Base-by-base conservation (phyloP, 148 eudicot species). In the Nepenthes mirabilis region DNA sequence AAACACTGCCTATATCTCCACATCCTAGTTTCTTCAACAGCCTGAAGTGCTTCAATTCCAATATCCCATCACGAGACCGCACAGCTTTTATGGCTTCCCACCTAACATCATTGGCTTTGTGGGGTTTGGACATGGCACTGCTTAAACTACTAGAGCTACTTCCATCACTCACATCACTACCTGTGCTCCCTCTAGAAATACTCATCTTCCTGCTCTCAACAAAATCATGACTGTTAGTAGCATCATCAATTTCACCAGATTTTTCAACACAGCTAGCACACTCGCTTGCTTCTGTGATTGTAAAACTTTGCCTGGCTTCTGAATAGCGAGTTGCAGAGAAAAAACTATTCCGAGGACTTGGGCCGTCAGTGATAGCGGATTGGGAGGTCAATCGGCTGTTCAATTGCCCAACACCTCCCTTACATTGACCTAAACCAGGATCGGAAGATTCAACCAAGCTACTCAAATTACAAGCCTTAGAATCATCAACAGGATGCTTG, bases 1-100 rank as follows among this genome's bases (percentile, higher is more conserved):
- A 74, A 35, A 91, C 97, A 43, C 75, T 85, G 6, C 97, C 97
- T 33, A 91, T 88, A 68, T 91, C 97, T 57, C 97, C 97, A 68
- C 85, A 64, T 10, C 97, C 97, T 74, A 91, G 60, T 56, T 67
- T 75, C 75, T 69, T 80, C 74, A 85, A 72, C 47, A 83, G 67
- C 72, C 96, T 80, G 60, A 91, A 91, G 64, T 91, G 82, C 6
- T 69, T 83, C 60, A 91, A 63, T 56, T 77, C 86, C 74, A 91
- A 58, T 34, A 55, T 54, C 53, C 94, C 96, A 61, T 76, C 73
- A 14, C 75, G 84, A 14, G 86, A 79, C 70, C 78, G 75, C 47
- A 87, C 79, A 32, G 71, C 83, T 56, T 79, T 78, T 45, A 91
- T 85, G 0, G 97, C 97, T 69, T 88, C 87, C 90, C 97, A 91